phyloP scores from a whole-genome alignment of 805 yeast species.

The Ogataea ganodermae region DNA sequence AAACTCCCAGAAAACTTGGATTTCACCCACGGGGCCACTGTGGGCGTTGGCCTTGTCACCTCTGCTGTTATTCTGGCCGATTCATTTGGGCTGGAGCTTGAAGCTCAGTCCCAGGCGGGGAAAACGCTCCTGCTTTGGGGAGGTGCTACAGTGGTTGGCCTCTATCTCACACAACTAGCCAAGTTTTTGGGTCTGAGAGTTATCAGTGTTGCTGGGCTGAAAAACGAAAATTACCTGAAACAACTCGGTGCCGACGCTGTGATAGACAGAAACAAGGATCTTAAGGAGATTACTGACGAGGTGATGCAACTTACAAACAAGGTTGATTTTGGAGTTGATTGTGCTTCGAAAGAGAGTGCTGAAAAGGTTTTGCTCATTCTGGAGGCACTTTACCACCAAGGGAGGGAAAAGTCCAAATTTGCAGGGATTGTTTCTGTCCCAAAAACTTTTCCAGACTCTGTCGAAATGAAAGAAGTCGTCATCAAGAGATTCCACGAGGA shows the following conservation, averaged over 20 bases:
- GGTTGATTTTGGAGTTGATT: slow-evolving; percentile 43
- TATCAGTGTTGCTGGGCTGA: slow-evolving; percentile 32
- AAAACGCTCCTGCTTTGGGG: slow-evolving; percentile 46
- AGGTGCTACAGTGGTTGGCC: slow-evolving; percentile 49
- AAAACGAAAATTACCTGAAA: slow-evolving; percentile 27
- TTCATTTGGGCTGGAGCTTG: slow-evolving; percentile 10
- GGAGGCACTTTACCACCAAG: slow-evolving; percentile 23
- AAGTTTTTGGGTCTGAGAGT: slow-evolving; percentile 42
- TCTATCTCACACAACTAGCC: slow-evolving; percentile 45
- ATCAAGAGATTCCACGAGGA: slow-evolving; percentile 49
- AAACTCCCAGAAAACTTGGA: slow-evolving; percentile 39
- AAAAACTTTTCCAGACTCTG: slow-evolving; percentile 24
- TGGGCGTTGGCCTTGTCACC: slow-evolving; percentile 51
- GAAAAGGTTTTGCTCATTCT: slow-evolving; percentile 34
- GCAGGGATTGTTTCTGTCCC: slow-evolving; percentile 45
- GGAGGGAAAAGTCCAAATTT: slow-evolving; percentile 22
- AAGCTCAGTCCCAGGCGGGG: slow-evolving; percentile 1
- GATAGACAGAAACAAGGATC: slow-evolving; percentile 37
- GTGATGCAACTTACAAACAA: slow-evolving; percentile 28
- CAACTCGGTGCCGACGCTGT: slow-evolving; percentile 36
- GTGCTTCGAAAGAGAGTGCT: slow-evolving; percentile 45
- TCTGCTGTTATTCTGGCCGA: slow-evolving; percentile 33
- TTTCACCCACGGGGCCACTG: slow-evolving; percentile 44
- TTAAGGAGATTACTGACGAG: slow-evolving; percentile 26
- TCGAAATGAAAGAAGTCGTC: slow-evolving; percentile 36